Conservation (phyloP, 441 rosid species). For the Populus trichocarpa region DNA sequence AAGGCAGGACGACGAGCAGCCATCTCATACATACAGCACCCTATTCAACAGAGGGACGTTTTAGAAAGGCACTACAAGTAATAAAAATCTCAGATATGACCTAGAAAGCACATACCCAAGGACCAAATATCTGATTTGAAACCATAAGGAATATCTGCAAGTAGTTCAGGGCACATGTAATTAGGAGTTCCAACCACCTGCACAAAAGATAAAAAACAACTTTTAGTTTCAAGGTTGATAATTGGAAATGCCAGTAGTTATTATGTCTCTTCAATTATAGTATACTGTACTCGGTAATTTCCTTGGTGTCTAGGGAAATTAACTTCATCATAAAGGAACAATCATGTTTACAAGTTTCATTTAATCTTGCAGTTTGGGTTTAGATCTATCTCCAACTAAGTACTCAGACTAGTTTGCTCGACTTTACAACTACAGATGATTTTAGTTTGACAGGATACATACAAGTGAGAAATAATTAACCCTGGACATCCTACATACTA, state of each 20-base stretch:
- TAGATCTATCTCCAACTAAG: not conserved
- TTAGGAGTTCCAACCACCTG: slow-evolving; percentile 99
- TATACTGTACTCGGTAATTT: not conserved
- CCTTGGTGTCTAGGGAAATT: not conserved
- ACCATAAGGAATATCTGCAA: slow-evolving; percentile 95
- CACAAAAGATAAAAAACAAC: slow-evolving; percentile 1
- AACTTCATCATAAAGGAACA: not conserved
- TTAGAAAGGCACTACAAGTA: slow-evolving; percentile 18
- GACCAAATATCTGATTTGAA: slow-evolving; percentile 98
- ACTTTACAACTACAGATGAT: not conserved
- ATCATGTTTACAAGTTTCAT: too few species aligned
- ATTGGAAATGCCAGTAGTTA: slow-evolving; percentile 17
- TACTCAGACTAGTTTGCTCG: not conserved
- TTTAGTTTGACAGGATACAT: not conserved
- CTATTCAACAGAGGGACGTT: slow-evolving; percentile 43
- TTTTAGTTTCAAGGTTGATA: not conserved
- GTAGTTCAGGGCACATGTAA: slow-evolving; percentile 97
- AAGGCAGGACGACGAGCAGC: slow-evolving; percentile 97
- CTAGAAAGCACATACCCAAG: slow-evolving; percentile 47
- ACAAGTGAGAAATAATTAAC: not conserved
- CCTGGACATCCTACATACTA: not conserved
- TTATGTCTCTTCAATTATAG: not conserved
- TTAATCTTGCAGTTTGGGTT: not conserved
- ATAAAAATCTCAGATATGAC: slow-evolving; percentile 1
- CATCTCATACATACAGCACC: slow-evolving; percentile 98